These are phyloP conservation scores for Globisporangium solare DNA, from an alignment of 352 stramenopile species.

Conservation along the genomic window DNA sequence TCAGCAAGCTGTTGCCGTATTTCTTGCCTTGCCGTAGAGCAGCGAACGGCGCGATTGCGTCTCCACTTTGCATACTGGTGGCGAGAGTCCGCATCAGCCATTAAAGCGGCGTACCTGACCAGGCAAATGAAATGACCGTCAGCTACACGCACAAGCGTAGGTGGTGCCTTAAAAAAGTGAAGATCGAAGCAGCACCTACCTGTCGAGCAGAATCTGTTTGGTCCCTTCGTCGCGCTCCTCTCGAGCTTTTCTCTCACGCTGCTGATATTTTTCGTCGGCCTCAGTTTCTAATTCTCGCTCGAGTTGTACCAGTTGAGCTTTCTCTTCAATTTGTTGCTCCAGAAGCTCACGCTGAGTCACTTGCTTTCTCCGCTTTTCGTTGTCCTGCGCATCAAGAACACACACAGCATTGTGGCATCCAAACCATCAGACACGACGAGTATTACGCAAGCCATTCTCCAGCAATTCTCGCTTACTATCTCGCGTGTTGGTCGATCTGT, in stretches of 20 bases:
- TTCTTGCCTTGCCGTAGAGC: slow-evolving; percentile 29
- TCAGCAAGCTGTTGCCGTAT: slow-evolving; percentile 22
- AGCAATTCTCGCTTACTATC: neutral
- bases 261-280: slow-evolving; percentile 5
- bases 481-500: neutral
- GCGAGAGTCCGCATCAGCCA: slow-evolving; percentile 29
- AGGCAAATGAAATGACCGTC: slow-evolving; percentile 1
- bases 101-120: slow-evolving; percentile 33
- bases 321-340: slow-evolving; percentile 11
- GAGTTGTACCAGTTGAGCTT: neutral
- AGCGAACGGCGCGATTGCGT: slow-evolving; percentile 35
- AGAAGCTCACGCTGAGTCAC: slow-evolving; percentile 9
- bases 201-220: slow-evolving; percentile 4
- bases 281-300: slow-evolving; percentile 10
- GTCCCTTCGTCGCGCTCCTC: slow-evolving; percentile 9
- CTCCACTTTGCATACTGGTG: slow-evolving; percentile 58
- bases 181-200: neutral
- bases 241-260: neutral
- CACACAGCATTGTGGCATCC: neutral
- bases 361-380: slow-evolving; percentile 4
- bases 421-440: neutral
- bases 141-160: neutral
- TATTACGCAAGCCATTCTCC: neutral
- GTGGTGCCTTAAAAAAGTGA: neutral
- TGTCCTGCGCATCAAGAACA: slow-evolving; percentile 2